phyloP scores from a whole-genome alignment of 2,329 filamentous ascomycete species.

The Blastomyces parvus region DNA sequence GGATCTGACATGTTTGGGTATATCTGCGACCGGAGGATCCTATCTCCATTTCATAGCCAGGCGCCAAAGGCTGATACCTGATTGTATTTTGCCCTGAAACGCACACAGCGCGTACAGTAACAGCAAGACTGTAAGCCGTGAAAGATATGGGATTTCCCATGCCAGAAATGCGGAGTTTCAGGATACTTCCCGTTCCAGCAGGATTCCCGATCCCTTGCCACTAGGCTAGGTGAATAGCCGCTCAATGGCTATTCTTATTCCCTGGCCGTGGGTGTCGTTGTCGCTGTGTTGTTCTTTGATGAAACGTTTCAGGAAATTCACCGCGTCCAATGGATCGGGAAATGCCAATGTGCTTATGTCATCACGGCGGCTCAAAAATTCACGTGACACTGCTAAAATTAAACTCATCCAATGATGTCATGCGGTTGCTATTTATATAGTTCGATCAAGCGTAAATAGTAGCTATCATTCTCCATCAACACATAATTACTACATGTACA shows the following conservation, averaged over 20 bases:
- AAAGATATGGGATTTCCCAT: neutral
- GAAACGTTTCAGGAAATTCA: constrained; percentile 2
- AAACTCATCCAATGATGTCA: neutral
- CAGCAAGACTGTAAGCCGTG: neutral
- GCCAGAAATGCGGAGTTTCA: neutral
- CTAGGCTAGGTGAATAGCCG: neutral
- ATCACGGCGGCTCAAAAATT: neutral
- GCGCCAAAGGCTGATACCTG: neutral
- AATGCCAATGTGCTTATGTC: neutral
- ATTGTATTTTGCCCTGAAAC: constrained; percentile 4
- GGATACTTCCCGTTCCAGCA: neutral
- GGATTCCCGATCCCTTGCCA: neutral
- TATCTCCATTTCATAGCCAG: neutral
- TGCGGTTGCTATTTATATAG: too few relatives aligned
- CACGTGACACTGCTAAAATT: neutral
- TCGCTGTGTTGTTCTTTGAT: neutral
- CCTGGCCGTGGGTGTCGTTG: neutral
- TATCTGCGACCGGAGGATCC: constrained; percentile 3
- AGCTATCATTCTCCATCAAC: neutral
- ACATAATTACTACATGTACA: neutral
- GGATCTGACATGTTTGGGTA: neutral
- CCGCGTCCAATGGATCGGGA: constrained; percentile 2
- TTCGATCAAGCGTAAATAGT: neutral
- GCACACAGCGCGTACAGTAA: neutral
- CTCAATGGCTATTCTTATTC: neutral